Base-by-base conservation (phyloP, 1,284 basidiomycete species). In the Trichosporon coremiiforme region DNA sequence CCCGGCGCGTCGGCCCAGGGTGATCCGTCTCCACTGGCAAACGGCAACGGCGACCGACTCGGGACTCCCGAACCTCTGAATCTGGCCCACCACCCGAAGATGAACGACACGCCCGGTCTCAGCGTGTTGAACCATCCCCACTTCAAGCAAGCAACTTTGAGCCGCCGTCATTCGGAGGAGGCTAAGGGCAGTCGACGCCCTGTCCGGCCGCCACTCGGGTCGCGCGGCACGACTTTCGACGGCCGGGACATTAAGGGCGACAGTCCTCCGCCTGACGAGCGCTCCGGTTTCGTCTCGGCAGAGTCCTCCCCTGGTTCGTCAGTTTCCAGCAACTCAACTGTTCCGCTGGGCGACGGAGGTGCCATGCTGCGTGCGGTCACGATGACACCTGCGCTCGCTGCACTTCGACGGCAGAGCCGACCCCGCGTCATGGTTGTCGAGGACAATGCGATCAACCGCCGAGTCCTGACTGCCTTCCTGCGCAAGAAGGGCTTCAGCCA, bases 401-500 rank as follows among this genome's bases (percentile, higher is more conserved):
- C 38, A 1, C 55, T 68, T 2, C 35, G 57, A 5, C 20, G 62
- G 12, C 64, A 41, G 10, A 53, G 53, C 36, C 64, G 66, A 2
- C 73, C 74, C 17, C 87, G 89, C 64, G 88, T 94, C 9, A 84
- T 94, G 67, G 89, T 94, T 1, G 91, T 94, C 1, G 93, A 94
- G 82, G 92, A 95, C 77, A 94, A 94, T 77, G 87, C 83, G 68
- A 90, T 83, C 74, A 83, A 81, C 74, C 73, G 84, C 47, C 76
- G 77, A 70, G 77, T 82, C 8, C 77, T 95, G 87, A 87, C 88
- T 33, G 92, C 91, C 71, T 97, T 93, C 90, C 85, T 96, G 47
- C 87, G 82, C 68, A 88, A 88, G 53, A 67, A 66, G 55, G 90
- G 90, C 20, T 93, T 90, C 77, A 89, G 92, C 64, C 91, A 87